A percentile compares a stretch with the other conserved stretches of the same genome.
Conservation (phyloP, 345 rosid species). For the Gossypium raimondii region DNA sequence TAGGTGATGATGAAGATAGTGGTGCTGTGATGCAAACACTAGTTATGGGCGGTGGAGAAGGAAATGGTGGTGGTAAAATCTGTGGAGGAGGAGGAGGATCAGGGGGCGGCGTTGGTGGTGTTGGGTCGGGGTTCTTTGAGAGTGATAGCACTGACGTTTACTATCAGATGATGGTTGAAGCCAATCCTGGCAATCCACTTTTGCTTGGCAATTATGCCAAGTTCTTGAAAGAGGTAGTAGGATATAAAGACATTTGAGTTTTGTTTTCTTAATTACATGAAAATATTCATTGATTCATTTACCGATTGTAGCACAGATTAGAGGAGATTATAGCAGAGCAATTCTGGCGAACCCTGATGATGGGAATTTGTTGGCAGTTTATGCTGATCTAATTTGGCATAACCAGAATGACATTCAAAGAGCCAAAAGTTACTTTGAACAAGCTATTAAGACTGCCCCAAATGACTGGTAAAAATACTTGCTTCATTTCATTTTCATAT, state of each 20-base stretch:
- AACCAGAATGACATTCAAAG: constrained; percentile 59
- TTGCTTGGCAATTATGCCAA: constrained; percentile 79
- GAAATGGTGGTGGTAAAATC: constrained; percentile 46
- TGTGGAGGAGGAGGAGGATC: constrained; percentile 44
- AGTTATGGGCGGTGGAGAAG: constrained; percentile 34
- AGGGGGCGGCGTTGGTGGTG: constrained; percentile 35
- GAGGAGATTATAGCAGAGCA: constrained; percentile 60
- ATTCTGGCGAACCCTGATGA: constrained; percentile 56
- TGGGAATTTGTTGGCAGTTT: constrained; percentile 69
- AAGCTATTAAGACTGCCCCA: constrained; percentile 76
- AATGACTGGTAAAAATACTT: constrained; percentile 61
- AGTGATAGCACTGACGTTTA: constrained; percentile 47
- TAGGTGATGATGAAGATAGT: constrained; percentile 21
- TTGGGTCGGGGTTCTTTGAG: constrained; percentile 31
- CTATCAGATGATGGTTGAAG: constrained; percentile 77
- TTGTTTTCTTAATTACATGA: neutral
- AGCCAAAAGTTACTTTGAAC: constrained; percentile 70
- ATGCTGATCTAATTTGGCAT: constrained; percentile 76
- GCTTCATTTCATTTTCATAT: neutral
- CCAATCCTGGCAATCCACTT: constrained; percentile 74
- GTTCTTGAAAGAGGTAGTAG: constrained; percentile 75
- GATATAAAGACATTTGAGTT: neutral
- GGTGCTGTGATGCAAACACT: neutral
- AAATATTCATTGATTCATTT: neutral
- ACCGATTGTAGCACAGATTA: constrained; percentile 40